These are phyloP conservation scores for Trichoderma sp. DNA, from an alignment of 2,329 filamentous ascomycete genomes.

Conservation along the genomic window DNA sequence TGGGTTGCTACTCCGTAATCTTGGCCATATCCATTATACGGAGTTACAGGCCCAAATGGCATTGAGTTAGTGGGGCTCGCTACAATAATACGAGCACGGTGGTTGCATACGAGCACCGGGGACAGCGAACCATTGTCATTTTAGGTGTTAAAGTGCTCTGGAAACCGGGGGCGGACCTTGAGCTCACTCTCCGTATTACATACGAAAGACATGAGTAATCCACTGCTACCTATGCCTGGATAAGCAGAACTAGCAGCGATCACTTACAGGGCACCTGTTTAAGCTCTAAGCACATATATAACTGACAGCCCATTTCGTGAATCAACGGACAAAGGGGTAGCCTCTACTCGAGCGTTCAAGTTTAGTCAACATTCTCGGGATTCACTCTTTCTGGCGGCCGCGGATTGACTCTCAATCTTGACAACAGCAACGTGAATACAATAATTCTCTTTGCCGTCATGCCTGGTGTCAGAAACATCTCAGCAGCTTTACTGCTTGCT, in stretches of 20 bases:
- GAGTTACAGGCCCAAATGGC: neutral
- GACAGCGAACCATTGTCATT: neutral
- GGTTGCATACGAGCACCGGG: neutral
- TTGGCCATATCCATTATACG: neutral
- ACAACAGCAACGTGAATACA: neutral
- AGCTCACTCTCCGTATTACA: neutral
- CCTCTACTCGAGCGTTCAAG: neutral
- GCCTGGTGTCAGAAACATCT: neutral
- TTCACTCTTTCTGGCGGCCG: neutral
- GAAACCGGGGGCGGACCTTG: neutral
- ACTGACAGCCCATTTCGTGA: neutral
- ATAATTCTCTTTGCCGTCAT: neutral
- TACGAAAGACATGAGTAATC: neutral
- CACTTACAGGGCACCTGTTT: neutral
- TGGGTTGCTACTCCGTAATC: neutral
- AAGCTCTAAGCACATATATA: neutral
- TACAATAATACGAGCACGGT: neutral
- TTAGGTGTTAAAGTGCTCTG: neutral
- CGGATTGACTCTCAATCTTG: neutral
- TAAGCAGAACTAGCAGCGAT: neutral
- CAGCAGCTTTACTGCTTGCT: neutral
- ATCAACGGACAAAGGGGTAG: neutral
- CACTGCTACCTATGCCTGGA: neutral
- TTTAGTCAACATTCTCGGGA: neutral
- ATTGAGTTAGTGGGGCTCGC: neutral